phyloP scores from a whole-genome alignment of 2,329 filamentous ascomycete species.

The Triangularia verruculosa region DNA sequence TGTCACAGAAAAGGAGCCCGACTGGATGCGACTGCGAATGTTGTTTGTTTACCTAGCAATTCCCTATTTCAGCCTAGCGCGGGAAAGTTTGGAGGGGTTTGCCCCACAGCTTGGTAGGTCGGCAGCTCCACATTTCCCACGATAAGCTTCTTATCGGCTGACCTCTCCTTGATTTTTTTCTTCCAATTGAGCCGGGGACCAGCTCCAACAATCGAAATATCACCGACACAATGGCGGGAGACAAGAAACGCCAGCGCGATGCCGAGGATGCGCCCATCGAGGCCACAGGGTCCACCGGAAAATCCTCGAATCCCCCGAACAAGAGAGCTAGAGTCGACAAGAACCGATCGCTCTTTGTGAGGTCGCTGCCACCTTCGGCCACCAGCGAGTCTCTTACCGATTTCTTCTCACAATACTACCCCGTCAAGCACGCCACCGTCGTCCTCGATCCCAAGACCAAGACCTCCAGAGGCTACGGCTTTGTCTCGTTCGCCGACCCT shows the following conservation, averaged over 20 bases:
- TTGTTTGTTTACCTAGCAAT: constrained; percentile 27
- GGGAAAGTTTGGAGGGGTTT: constrained; percentile 18
- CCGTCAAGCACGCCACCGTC: constrained; percentile 93
- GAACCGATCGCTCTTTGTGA: constrained; percentile 80
- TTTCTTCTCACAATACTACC: constrained; percentile 90
- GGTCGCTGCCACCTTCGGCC: constrained; percentile 72
- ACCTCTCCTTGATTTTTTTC: constrained; percentile 16
- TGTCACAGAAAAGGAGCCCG: background rate
- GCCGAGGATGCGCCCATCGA: constrained; percentile 29
- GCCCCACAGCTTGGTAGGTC: background rate
- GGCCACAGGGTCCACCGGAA: constrained; percentile 14
- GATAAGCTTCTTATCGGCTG: constrained; percentile 23
- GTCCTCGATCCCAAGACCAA: constrained; percentile 84
- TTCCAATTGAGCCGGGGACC: constrained; percentile 12
- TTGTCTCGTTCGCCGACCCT: constrained; percentile 92
- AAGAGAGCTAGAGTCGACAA: constrained; percentile 61
- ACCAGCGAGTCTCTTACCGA: constrained; percentile 82
- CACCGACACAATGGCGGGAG: constrained; percentile 20
- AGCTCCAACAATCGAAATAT: background rate
- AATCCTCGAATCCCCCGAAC: constrained; percentile 34
- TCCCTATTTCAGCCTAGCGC: constrained; percentile 22
- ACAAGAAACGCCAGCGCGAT: constrained; percentile 37
- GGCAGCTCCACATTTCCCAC: constrained; percentile 9
- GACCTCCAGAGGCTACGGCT: constrained; percentile 86
- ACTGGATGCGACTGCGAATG: constrained; percentile 2